A percentile compares a stretch with the other conserved stretches of the same genome.
phyloP scores from a whole-genome alignment of 192 early-diverging fungal genomes.

The Umbelopsis isabellina region DNA sequence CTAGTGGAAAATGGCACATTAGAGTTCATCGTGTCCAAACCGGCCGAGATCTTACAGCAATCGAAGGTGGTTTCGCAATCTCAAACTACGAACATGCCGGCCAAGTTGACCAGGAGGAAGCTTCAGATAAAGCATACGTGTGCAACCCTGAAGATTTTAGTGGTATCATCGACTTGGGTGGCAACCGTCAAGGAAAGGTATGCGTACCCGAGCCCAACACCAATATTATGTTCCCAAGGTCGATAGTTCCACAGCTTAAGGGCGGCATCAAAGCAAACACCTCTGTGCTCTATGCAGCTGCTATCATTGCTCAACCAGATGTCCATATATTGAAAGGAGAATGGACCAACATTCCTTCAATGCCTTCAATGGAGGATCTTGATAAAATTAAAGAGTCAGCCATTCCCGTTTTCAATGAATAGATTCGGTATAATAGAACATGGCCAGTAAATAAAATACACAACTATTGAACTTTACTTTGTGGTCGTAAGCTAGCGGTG shows the following conservation, averaged over 20 bases:
- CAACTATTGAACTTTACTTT: background rate
- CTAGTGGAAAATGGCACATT: conserved; percentile 17
- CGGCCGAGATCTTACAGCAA: background rate
- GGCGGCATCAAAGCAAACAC: conserved; percentile 8
- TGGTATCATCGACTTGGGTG: conserved; percentile 14
- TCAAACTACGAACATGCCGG: conserved; percentile 3
- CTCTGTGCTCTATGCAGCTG: background rate
- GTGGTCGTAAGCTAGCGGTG: too few species aligned
- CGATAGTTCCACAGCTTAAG: conserved; percentile 5
- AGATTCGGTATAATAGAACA: background rate
- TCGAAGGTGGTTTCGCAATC: conserved; percentile 27
- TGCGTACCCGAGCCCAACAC: conserved; percentile 17
- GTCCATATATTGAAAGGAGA: background rate
- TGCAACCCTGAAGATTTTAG: conserved; percentile 20
- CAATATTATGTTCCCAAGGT: conserved; percentile 20
- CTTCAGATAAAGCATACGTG: background rate
- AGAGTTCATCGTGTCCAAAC: conserved; percentile 10
- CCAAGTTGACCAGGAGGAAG: background rate
- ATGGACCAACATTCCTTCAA: background rate
- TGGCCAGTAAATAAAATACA: background rate
- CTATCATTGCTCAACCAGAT: conserved; percentile 12
- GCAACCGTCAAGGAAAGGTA: conserved; percentile 12
- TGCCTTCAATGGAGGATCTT: background rate
- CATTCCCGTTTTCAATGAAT: conserved; percentile 8
- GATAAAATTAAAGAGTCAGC: background rate